These are phyloP conservation scores for Tylopilus vinaceipallidus DNA, from an alignment of 768 basidiomycete species.

Conservation along the genomic window DNA sequence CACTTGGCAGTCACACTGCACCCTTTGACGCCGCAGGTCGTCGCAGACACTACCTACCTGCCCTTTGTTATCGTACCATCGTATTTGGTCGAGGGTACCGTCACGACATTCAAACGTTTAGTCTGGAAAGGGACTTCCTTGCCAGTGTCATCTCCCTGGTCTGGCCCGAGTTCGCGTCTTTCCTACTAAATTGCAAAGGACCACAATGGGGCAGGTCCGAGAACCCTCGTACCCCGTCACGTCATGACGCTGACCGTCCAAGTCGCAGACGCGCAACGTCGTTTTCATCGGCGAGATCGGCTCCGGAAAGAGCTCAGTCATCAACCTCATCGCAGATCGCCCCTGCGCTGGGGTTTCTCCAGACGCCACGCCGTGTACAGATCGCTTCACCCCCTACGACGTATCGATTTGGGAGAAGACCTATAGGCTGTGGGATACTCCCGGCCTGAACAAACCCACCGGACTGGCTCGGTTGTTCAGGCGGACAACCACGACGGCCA, in stretches of 20 bases:
- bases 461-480: conserved; percentile 7
- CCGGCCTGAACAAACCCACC: conserved; percentile 23
- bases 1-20: neutral
- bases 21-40: conserved; percentile 4
- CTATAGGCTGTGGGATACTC: conserved; percentile 34
- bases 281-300: conserved; percentile 37
- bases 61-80: neutral
- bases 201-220: conserved; percentile 9
- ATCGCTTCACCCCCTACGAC: conserved; percentile 20
- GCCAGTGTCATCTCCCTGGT: too few species aligned
- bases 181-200: neutral
- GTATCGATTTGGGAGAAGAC: conserved; percentile 14
- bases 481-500: neutral
- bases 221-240: neutral
- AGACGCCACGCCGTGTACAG: conserved; percentile 33
- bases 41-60: neutral
- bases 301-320: conserved; percentile 40
- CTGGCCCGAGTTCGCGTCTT: neutral
- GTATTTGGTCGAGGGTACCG: neutral
- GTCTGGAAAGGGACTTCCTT: too few species aligned
- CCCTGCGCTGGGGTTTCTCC: conserved; percentile 27
- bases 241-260: neutral
- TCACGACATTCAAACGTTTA: too few species aligned
- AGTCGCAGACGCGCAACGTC: conserved; percentile 26
- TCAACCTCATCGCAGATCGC: conserved; percentile 37